phyloP scores from a whole-genome alignment of 2,329 filamentous ascomycete species.

The Phoma sp. region DNA sequence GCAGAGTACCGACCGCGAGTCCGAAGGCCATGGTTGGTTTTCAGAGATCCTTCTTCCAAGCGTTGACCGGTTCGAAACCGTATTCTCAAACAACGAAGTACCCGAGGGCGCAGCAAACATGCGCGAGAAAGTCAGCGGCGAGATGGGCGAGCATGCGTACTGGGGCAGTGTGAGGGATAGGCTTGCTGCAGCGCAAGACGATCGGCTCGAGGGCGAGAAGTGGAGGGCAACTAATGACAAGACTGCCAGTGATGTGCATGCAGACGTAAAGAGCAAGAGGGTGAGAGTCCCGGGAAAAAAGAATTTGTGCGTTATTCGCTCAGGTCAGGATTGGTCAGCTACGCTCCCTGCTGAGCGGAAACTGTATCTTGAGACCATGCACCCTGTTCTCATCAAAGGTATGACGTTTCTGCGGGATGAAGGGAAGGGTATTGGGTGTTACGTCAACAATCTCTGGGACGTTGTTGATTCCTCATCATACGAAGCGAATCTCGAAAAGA shows the following conservation, averaged over 20 bases:
- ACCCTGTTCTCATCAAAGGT: slow-evolving; percentile 53
- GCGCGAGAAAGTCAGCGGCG: slow-evolving; percentile 47
- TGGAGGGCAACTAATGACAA: slow-evolving; percentile 7
- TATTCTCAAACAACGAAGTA: slow-evolving; percentile 49
- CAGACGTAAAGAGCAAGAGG: slow-evolving; percentile 16
- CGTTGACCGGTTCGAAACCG: slow-evolving; percentile 55
- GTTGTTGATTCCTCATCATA: slow-evolving; percentile 41
- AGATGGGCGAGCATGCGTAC: slow-evolving; percentile 55
- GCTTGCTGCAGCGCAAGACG: slow-evolving; percentile 50
- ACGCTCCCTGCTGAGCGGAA: slow-evolving; percentile 52
- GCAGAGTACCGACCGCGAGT: slow-evolving; percentile 37
- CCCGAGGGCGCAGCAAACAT: slow-evolving; percentile 55
- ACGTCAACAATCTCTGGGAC: slow-evolving; percentile 55
- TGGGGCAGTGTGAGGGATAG: slow-evolving; percentile 59
- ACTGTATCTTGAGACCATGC: slow-evolving; percentile 56
- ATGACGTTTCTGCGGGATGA: slow-evolving; percentile 57
- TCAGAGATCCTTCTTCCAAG: slow-evolving; percentile 53
- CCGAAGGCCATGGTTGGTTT: slow-evolving; percentile 51
- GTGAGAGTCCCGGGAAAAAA: slow-evolving; percentile 47
- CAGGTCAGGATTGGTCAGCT: slow-evolving; percentile 56
- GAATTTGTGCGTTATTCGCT: slow-evolving; percentile 56
- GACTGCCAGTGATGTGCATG: background rate
- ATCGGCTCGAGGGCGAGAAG: slow-evolving; percentile 43
- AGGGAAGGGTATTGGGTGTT: slow-evolving; percentile 55
- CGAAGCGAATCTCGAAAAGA: slow-evolving; percentile 39